Evolutionary conservation across 768 basidiomycete species (phyloP).

Genomic region (Russula foetens): DNA sequence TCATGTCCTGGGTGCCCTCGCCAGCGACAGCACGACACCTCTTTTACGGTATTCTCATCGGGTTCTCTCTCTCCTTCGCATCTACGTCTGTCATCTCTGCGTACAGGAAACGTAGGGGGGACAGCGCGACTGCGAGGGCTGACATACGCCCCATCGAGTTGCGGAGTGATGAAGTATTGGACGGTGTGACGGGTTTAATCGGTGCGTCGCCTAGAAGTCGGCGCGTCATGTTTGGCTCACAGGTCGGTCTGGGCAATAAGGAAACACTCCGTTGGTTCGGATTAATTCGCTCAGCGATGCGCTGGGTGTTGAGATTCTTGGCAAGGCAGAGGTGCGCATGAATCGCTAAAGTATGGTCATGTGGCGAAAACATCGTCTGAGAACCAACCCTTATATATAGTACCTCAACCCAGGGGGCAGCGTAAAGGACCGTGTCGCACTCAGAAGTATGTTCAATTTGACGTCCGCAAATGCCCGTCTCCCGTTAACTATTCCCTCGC

Average conservation of each 20-base stretch:
- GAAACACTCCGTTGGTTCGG: slow-evolving; percentile 89
- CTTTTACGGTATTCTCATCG: slow-evolving; percentile 53
- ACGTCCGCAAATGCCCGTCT: background rate
- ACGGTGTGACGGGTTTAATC: slow-evolving; percentile 78
- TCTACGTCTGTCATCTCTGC: slow-evolving; percentile 55
- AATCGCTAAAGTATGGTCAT: background rate
- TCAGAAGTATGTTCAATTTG: slow-evolving; percentile 54
- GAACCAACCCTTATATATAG: slow-evolving; percentile 32
- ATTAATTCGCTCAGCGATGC: slow-evolving; percentile 89
- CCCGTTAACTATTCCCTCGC: background rate
- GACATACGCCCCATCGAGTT: slow-evolving; percentile 57
- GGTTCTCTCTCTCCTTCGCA: slow-evolving; percentile 68
- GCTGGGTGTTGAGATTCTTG: slow-evolving; percentile 88
- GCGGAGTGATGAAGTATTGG: slow-evolving; percentile 68
- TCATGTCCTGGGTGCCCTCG: slow-evolving; percentile 23
- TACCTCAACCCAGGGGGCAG: slow-evolving; percentile 97
- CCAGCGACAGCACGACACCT: slow-evolving; percentile 29
- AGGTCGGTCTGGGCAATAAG: slow-evolving; percentile 32
- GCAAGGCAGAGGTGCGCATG: slow-evolving; percentile 77
- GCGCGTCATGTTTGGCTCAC: background rate
- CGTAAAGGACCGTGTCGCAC: slow-evolving; percentile 94
- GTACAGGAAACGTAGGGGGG: slow-evolving; percentile 42
- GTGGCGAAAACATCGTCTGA: background rate
- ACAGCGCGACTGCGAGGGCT: slow-evolving; percentile 28
- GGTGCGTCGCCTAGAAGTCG: slow-evolving; percentile 38